Evolutionary conservation across 306 rosid genomes (phyloP).

Genomic region (Malus asiatica): DNA sequence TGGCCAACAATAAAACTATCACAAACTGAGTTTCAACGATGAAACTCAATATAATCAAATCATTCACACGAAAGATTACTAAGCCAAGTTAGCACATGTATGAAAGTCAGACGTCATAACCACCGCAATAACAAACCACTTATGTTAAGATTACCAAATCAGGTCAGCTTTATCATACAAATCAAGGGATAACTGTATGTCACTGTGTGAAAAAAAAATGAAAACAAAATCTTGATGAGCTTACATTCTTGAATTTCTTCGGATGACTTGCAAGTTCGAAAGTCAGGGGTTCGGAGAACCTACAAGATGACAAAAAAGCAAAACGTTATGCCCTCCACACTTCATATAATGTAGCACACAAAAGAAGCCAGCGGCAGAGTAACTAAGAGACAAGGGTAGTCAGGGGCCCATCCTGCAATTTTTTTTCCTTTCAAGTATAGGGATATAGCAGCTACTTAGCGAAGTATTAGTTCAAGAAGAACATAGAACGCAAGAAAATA

Average conservation of each 20-base stretch:
- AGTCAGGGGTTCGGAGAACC: slow-evolving; percentile 60
- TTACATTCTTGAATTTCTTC: slow-evolving; percentile 70
- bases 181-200: background rate
- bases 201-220: background rate
- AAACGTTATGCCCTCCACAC: slow-evolving; percentile 8
- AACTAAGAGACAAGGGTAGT: too few species aligned
- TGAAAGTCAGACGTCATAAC: background rate
- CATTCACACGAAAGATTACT: background rate
- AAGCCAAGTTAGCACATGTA: background rate
- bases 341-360: slow-evolving; percentile 4
- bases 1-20: background rate
- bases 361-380: background rate
- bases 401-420: too few species aligned
- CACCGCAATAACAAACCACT: background rate
- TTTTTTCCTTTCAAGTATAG: too few species aligned
- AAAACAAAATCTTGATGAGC: slow-evolving; percentile 16
- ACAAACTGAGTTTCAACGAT: background rate
- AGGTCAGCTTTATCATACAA: background rate
- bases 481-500: too few species aligned
- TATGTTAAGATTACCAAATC: background rate
- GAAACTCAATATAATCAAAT: background rate
- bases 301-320: slow-evolving; percentile 31
- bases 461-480: too few species aligned
- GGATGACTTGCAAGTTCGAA: slow-evolving; percentile 58
- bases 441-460: too few species aligned